A percentile compares a stretch with the other conserved stretches of the same genome.
Evolutionary conservation across 2,329 filamentous ascomycete species (phyloP).

Genomic region (Sphaerulina musiva): DNA sequence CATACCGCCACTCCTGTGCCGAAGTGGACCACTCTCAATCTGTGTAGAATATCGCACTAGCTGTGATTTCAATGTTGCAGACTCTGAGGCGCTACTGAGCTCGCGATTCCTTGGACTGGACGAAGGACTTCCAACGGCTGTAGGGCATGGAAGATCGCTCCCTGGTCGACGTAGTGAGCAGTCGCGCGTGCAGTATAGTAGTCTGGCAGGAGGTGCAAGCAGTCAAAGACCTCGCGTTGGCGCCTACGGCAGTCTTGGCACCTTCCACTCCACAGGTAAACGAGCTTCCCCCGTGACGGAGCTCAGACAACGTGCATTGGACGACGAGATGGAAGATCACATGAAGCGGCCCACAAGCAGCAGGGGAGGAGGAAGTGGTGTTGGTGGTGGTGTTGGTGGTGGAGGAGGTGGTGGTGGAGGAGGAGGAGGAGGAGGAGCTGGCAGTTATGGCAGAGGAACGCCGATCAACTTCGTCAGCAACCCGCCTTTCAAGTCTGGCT

Average conservation of each 20-base stretch:
- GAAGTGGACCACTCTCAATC: conserved; percentile 74
- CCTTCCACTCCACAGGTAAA: conserved; percentile 29
- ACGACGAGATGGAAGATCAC: conserved; percentile 18
- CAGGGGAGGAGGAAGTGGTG: background rate
- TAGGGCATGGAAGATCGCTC: conserved; percentile 24
- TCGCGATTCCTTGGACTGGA: conserved; percentile 90
- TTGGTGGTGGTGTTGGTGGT: background rate
- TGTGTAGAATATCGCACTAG: conserved; percentile 79
- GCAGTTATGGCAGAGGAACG: conserved; percentile 4
- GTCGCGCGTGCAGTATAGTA: conserved; percentile 22
- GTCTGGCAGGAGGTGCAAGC: conserved; percentile 16
- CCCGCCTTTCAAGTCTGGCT: conserved; percentile 92
- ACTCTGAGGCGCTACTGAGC: conserved; percentile 82
- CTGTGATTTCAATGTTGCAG: conserved; percentile 84
- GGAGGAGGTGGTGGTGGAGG: background rate
- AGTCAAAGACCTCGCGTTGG: conserved; percentile 22
- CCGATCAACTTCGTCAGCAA: conserved; percentile 74
- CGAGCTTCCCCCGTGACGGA: conserved; percentile 28
- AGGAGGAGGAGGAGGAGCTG: background rate
- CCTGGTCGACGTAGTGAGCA: conserved; percentile 45
- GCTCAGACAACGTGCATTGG: conserved; percentile 24
- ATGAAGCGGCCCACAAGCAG: conserved; percentile 7
- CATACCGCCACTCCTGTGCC: conserved; percentile 79
- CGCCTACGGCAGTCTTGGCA: conserved; percentile 32
- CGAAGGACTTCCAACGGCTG: conserved; percentile 42